phyloP scores from a whole-genome alignment of 768 basidiomycete genomes.

The Trametes cingulata region DNA sequence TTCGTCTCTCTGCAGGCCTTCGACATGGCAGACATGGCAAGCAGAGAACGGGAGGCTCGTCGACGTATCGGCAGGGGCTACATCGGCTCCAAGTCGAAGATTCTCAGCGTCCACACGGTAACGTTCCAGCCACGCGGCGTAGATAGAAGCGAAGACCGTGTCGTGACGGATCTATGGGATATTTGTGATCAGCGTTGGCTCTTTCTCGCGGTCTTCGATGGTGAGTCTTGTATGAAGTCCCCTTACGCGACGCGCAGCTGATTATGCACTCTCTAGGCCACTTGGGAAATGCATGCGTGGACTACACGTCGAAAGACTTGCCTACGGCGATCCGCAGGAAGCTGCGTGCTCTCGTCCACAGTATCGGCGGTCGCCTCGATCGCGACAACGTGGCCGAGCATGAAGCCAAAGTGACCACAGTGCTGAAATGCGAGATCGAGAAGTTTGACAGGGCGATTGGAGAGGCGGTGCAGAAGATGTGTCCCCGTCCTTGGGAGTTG shows the following conservation, averaged over 20 bases:
- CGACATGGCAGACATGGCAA: too few relatives aligned
- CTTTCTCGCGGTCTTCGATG: slow-evolving; percentile 11
- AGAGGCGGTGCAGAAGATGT: background rate
- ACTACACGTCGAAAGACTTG: background rate
- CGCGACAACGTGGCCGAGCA: slow-evolving; percentile 2
- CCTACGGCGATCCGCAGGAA: background rate
- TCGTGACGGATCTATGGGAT: background rate
- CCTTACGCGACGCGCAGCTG: background rate
- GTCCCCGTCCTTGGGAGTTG: background rate
- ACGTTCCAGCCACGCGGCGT: slow-evolving; percentile 7
- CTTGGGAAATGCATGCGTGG: background rate
- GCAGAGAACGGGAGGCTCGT: background rate
- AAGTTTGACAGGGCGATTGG: slow-evolving; percentile 5
- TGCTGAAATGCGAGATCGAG: background rate
- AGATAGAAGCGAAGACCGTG: background rate
- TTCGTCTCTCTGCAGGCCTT: too few relatives aligned
- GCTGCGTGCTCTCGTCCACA: background rate
- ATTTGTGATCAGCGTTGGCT: slow-evolving; percentile 1
- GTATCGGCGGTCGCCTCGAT: background rate
- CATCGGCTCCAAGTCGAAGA: background rate
- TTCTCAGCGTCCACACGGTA: background rate
- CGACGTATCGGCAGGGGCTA: background rate
- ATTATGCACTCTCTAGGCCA: too few relatives aligned
- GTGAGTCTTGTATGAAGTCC: background rate
- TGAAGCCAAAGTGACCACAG: background rate